Conservation (phyloP, 345 rosid genomes). For the Aquilaria malaccensis region DNA sequence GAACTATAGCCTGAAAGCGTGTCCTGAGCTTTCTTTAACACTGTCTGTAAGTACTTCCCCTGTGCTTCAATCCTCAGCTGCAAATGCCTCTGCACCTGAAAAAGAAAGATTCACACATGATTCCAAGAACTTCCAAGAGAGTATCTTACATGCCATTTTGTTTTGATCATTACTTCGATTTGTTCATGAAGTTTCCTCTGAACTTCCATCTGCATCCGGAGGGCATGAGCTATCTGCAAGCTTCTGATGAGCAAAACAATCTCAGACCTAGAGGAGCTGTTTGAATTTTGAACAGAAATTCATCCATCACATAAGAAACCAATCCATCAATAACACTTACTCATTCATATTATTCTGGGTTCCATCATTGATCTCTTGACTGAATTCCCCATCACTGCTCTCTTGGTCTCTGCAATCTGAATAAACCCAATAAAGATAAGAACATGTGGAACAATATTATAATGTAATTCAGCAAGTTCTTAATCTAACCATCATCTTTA, state of each 20-base stretch:
- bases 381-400: slow-evolving; percentile 22
- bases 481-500: slow-evolving; percentile 26
- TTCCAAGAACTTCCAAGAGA: too few species aligned
- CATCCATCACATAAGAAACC: slow-evolving; percentile 2
- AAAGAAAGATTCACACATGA: slow-evolving; percentile 4
- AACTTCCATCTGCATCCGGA: slow-evolving; percentile 88
- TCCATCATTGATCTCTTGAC: slow-evolving; percentile 26
- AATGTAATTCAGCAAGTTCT: background rate
- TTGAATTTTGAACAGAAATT: slow-evolving; percentile 8
- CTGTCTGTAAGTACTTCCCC: slow-evolving; percentile 86
- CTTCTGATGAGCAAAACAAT: slow-evolving; percentile 39
- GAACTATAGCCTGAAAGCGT: slow-evolving; percentile 66
- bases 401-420: slow-evolving; percentile 45
- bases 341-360: slow-evolving; percentile 35
- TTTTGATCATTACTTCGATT: slow-evolving; percentile 55
- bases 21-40: slow-evolving; percentile 83
- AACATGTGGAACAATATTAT: background rate
- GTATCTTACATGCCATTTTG: too few species aligned
- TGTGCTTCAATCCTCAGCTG: slow-evolving; percentile 97
- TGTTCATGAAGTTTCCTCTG: slow-evolving; percentile 90
- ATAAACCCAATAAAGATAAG: slow-evolving; percentile 6
- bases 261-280: slow-evolving; percentile 2
- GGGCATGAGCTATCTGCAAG: slow-evolving; percentile 70
- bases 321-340: slow-evolving; percentile 33
- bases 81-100: slow-evolving; percentile 87